Evolutionary conservation across 768 basidiomycete genomes (phyloP).

Genomic region (Hygrocybe punicea): DNA sequence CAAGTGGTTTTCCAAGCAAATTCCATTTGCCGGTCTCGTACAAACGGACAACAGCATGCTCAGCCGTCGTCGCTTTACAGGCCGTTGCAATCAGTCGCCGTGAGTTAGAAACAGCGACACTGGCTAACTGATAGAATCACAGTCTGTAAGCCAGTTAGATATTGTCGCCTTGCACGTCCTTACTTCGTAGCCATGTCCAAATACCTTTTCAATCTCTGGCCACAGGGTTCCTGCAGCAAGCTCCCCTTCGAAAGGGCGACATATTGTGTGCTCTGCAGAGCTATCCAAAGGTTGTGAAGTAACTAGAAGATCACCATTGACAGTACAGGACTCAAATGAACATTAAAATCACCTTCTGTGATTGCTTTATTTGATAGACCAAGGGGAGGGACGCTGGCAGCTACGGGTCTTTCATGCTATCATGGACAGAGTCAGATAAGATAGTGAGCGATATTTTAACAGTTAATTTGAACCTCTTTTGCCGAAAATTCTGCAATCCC

Average conservation of each 20-base stretch:
- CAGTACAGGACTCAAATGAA: not conserved
- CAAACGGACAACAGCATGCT: constrained; percentile 87
- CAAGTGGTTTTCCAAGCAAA: constrained; percentile 65
- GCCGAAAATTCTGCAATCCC: constrained; percentile 46
- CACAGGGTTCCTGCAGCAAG: constrained; percentile 84
- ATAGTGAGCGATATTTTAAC: not conserved
- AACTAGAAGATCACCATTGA: not conserved
- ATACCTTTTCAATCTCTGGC: constrained; percentile 96
- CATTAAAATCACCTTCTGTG: constrained; percentile 51
- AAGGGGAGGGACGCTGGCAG: constrained; percentile 88
- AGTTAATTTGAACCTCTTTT: constrained; percentile 44
- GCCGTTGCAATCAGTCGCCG: constrained; percentile 77
- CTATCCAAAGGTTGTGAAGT: not conserved
- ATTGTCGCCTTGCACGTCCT: constrained; percentile 11
- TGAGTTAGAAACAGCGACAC: constrained; percentile 70
- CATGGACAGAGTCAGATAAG: constrained; percentile 7
- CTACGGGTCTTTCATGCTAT: constrained; percentile 61
- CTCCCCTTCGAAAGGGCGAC: constrained; percentile 87
- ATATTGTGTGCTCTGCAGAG: constrained; percentile 1
- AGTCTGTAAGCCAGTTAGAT: not conserved
- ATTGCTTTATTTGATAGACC: constrained; percentile 93
- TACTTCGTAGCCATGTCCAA: constrained; percentile 97
- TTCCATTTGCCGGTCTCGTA: constrained; percentile 72
- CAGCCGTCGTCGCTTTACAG: constrained; percentile 81
- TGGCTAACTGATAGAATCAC: constrained; percentile 57